phyloP scores from a whole-genome alignment of 306 rosid species.

The Gleditsia sinensis region DNA sequence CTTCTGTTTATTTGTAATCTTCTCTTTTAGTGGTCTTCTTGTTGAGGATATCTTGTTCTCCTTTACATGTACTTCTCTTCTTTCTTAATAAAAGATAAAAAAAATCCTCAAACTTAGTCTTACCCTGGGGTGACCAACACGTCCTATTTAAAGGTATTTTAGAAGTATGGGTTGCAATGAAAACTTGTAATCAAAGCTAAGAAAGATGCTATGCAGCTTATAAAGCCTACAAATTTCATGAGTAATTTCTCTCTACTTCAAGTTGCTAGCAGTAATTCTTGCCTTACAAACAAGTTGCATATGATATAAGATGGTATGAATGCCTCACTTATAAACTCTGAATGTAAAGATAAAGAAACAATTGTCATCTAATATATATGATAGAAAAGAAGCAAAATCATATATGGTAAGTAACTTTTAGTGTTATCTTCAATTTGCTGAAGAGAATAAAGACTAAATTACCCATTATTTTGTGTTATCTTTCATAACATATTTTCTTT shows the following conservation, averaged over 20 bases:
- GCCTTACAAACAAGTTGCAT: neutral
- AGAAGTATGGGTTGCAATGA: neutral
- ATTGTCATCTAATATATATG: neutral
- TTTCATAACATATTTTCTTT: constrained; percentile 12
- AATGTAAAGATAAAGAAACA: neutral
- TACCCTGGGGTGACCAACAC: constrained; percentile 9
- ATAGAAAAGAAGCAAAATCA: neutral
- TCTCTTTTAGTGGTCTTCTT: too few relatives aligned
- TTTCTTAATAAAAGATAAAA: too few relatives aligned
- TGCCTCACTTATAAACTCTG: neutral
- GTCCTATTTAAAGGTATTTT: neutral
- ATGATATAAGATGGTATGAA: neutral
- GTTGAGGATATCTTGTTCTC: too few relatives aligned
- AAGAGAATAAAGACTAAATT: neutral
- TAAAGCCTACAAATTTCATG: neutral
- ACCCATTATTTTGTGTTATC: neutral
- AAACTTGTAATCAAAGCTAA: neutral
- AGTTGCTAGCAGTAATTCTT: neutral
- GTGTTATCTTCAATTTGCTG: constrained; percentile 6
- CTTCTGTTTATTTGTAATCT: too few relatives aligned
- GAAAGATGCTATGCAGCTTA: constrained; percentile 9
- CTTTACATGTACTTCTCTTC: too few relatives aligned
- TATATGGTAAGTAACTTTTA: neutral
- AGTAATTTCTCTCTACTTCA: neutral
- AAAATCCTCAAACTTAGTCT: neutral